These are phyloP conservation scores for Thielaviopsis ethacetica DNA, from an alignment of 2,329 filamentous ascomycete species.

Conservation along the genomic window DNA sequence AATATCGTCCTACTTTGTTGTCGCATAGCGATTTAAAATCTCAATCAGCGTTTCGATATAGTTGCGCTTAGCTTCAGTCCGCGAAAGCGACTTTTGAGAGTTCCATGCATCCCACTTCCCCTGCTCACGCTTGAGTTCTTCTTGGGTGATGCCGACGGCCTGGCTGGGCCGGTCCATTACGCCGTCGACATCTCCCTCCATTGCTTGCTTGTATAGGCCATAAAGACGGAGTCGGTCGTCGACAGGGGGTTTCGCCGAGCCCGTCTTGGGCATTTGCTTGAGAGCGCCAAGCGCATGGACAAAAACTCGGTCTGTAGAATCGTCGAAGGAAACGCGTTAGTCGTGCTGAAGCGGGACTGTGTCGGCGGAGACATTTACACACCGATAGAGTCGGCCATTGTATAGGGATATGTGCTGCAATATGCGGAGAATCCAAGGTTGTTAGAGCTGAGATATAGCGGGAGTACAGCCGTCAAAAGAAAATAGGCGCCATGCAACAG, in stretches of 20 bases:
- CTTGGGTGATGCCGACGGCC: constrained; percentile 28
- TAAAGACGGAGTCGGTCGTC: constrained; percentile 79
- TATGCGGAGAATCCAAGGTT: not conserved
- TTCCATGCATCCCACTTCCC: constrained; percentile 93
- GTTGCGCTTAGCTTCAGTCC: constrained; percentile 82
- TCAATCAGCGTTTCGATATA: constrained; percentile 91
- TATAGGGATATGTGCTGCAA: constrained; percentile 2
- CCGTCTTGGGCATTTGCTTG: constrained; percentile 90
- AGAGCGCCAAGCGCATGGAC: constrained; percentile 98
- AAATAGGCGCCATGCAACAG: not conserved
- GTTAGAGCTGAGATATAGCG: not conserved
- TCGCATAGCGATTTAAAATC: constrained; percentile 93
- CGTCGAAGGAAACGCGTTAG: not conserved
- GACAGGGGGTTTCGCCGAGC: constrained; percentile 73
- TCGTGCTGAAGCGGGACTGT: not conserved
- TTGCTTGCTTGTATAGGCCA: constrained; percentile 96
- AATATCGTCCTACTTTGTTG: constrained; percentile 44
- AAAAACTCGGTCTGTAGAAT: constrained; percentile 75
- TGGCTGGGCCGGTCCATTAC: constrained; percentile 70
- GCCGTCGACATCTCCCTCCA: constrained; percentile 93
- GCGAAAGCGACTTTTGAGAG: constrained; percentile 61
- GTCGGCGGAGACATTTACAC: constrained; percentile 12
- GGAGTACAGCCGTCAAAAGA: not conserved
- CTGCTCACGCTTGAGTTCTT: constrained; percentile 41
- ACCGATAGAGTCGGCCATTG: constrained; percentile 26